Evolutionary conservation across 305 asterid species (phyloP).

Genomic region (Stenogyne calaminthoides): DNA sequence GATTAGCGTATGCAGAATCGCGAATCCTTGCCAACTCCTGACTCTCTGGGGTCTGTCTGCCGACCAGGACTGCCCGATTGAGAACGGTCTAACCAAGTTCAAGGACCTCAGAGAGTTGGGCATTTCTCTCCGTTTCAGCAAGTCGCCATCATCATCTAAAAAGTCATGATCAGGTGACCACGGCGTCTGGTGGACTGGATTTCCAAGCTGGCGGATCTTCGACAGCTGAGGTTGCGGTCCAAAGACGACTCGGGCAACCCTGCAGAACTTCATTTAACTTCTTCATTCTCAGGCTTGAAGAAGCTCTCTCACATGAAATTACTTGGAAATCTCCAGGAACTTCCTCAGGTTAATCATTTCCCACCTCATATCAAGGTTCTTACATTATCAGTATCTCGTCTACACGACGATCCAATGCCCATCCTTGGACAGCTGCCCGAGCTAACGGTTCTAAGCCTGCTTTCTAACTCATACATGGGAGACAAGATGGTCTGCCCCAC

Average conservation of each 20-base stretch:
- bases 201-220: constrained; percentile 35
- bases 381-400: constrained; percentile 44
- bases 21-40: constrained; percentile 41
- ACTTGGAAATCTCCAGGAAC: constrained; percentile 40
- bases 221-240: constrained; percentile 49
- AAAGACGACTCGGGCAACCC: constrained; percentile 40
- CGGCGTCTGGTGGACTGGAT: constrained; percentile 39
- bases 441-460: constrained; percentile 48
- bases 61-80: constrained; percentile 29
- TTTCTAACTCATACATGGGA: constrained; percentile 40
- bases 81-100: constrained; percentile 32
- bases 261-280: constrained; percentile 27
- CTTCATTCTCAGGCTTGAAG: constrained; percentile 27
- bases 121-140: constrained; percentile 36
- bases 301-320: constrained; percentile 47
- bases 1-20: constrained; percentile 28
- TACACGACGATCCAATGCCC: constrained; percentile 47
- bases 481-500: constrained; percentile 29
- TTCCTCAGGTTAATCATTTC: constrained; percentile 28
- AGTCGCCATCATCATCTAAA: not conserved
- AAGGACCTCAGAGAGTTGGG: constrained; percentile 43
- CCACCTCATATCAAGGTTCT: constrained; percentile 46
- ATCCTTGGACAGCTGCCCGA: constrained; percentile 38
- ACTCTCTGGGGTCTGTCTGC: constrained; percentile 55
- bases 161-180: constrained; percentile 21